Base-by-base conservation (phyloP, 2,329 filamentous ascomycete genomes). In the Chrysoporthe cubensis region DNA sequence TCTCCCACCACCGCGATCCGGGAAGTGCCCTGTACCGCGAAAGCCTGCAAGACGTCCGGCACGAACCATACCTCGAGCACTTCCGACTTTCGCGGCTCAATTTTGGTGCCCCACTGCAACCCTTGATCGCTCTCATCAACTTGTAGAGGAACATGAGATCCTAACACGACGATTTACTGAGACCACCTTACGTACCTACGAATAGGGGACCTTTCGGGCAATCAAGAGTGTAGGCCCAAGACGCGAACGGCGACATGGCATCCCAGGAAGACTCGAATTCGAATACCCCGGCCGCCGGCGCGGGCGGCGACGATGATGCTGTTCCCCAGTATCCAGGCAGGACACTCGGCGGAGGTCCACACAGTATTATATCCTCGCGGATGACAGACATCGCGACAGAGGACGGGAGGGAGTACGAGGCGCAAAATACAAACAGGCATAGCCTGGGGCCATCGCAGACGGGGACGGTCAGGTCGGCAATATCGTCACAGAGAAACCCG, bases 321-420 rank as follows among this genome's bases (percentile, higher is more conserved):
- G 81, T 82, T 50, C 79, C 81, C 2, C 78, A 80, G 56, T 80
- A 80, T 60, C 79, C 81, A 2, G 77, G 73, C 75, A 76, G 79
- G 56, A 77, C 82, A 68, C 11, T 60, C 8, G 42, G 57, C 40
- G 57, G 40, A 60, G 84, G 86, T 43, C 84, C 86, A 32, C 83
- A 88, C 59, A 91, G 89, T 71, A 84, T 91, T 67, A 90, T 92
- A 64, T 92, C 90, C 40, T 91, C 90, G 67, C 88, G 88, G 69
- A 90, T 92, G 85, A 92, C 90, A 43, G 87, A 89, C 69, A 86
- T 88, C 69, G 83, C 80, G 37, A 87, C 84, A 26, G 85, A 88
- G 64, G 85, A 89, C 71, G 86, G 84, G 26, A 81, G 80, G 56
- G 80, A 82, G 18, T 74, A 74, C 50, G 80, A 80, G 44, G 72